Conservation (phyloP, 2,329 filamentous ascomycete genomes). For the Gliomastix tumulicola region DNA sequence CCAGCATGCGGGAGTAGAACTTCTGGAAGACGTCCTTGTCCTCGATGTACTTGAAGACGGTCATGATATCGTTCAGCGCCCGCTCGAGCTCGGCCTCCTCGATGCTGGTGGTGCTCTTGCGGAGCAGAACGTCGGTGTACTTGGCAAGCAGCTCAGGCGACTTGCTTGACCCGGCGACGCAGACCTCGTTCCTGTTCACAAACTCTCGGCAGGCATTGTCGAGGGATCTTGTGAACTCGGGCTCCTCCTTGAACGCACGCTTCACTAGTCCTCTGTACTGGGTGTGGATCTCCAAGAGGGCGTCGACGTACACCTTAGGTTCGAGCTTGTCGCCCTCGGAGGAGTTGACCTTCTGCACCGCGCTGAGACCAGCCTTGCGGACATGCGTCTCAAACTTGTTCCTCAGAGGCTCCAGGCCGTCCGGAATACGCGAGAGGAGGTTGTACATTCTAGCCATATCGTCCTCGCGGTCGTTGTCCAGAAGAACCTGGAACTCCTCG, state of each 20-base stretch:
- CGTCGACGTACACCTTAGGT: conserved; percentile 94
- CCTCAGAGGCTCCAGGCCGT: conserved; percentile 83
- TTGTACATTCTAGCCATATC: conserved; percentile 97
- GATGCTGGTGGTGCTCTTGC: conserved; percentile 86
- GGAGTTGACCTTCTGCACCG: conserved; percentile 83
- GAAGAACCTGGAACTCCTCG: conserved; percentile 89
- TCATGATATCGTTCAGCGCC: conserved; percentile 90
- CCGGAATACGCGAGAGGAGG: conserved; percentile 79
- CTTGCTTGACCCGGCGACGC: conserved; percentile 86
- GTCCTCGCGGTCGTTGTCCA: conserved; percentile 91
- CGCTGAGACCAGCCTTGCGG: conserved; percentile 77
- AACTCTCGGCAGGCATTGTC: conserved; percentile 98
- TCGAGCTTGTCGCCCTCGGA: conserved; percentile 84
- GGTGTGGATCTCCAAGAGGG: conserved; percentile 86
- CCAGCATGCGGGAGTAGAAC: conserved; percentile 96
- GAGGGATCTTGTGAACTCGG: conserved; percentile 90
- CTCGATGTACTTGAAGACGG: conserved; percentile 99
- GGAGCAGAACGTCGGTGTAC: conserved; percentile 86
- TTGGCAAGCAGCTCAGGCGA: conserved; percentile 93
- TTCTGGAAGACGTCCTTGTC: conserved; percentile 99
- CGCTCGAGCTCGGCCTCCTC: conserved; percentile 93
- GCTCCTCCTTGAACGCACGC: conserved; percentile 87
- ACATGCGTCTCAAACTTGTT: conserved; percentile 89
- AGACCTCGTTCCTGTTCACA: conserved; percentile 95
- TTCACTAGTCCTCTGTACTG: conserved; percentile 90